Base-by-base conservation (phyloP, 495 filamentous ascomycete species). In the Penicillium longicatenatum region DNA sequence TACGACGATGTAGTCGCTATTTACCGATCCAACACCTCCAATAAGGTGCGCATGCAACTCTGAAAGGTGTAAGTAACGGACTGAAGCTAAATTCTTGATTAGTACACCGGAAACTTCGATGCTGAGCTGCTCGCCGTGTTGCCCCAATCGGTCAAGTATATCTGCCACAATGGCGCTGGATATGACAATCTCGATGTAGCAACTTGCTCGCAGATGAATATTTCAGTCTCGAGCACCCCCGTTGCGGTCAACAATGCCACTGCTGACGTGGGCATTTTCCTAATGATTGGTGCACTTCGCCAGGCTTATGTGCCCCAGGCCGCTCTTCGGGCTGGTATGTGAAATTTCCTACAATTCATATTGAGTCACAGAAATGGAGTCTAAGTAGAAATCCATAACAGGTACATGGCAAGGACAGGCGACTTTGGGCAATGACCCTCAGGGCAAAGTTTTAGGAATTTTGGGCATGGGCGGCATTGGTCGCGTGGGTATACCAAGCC, bases 401-500 rank as follows among this genome's bases (percentile, higher is more conserved):
- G 75, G 78, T 49, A 65, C 80, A 65, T 86, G 79, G 80, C 75
- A 74, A 44, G 76, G 83, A 44, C 62, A 76, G 29, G 66, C 81
- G 59, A 75, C 76, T 7, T 72, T 87, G 19, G 85, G 83, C 29
- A 84, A 82, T 58, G 88, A 90, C 61, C 91, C 91, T 8, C 75
- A 85, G 56, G 83, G 81, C 14, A 92, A 93, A 67, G 75, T 81
- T 1, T 79, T 95, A 0, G 91, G 91, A 19, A 86, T 96, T 61
- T 81, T 94, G 61, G 92, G 92, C 2, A 92, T 93, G 83, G 92
- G 92, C 26, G 91, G 91, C 35, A 95, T 95, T 52, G 90, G 89
- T 44, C 66, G 76, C 51, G 77, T 79, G 70, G 60, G 66, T 39
- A 52, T 46, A 16, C 16, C 39, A 16, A 43, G 10, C 7, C 12